Evolutionary conservation across 1,284 basidiomycete species (phyloP), one percentile per base, ranked within the genome.

Genomic region (Mycena sp.): DNA sequence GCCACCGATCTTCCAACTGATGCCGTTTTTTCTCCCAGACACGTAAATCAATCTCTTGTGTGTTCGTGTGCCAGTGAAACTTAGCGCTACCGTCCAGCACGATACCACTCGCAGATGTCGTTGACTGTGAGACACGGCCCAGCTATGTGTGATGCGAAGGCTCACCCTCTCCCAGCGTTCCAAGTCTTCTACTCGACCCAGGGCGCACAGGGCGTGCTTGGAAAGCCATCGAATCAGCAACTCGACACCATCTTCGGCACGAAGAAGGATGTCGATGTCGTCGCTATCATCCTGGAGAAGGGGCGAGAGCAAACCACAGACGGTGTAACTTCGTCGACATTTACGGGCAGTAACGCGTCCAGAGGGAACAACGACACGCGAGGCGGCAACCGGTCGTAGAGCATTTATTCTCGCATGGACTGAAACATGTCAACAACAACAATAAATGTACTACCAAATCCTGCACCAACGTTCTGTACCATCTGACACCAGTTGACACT

Each of bases 201-300:
- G 74, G 93, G 92, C 12, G 75, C 83, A 11, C 91, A 93, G 74
- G 93, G 93, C 9, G 74, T 87, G 48, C 83, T 93, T 43, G 86
- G 88, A 30, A 80, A 81, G 58, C 83, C 90, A 7, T 94, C 92
- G 17, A 87, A 90, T 51, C 92, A 94, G 72, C 88, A 93, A 72
- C 85, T 94, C 43, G 91, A 93, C 52, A 88, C 78, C 64, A 79
- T 78, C 26, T 94, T 94, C 69, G 88, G 84, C 32, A 84, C 89
- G 9, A 76, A 80, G 69, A 88, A 87, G 2, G 90, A 93, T 53
- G 72, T 80, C 29, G 90, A 92, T 4, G 88, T 90, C 35, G 76
- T 91, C 25, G 72, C 76, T 55, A 73, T 76, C 19, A 82, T 94
- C 58, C 79, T 94, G 58, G 70, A 87, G 74, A 84, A 85, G 56